These are phyloP conservation scores for Eucalyptus fibrosa DNA, from an alignment of 345 rosid species.

Conservation along the genomic window DNA sequence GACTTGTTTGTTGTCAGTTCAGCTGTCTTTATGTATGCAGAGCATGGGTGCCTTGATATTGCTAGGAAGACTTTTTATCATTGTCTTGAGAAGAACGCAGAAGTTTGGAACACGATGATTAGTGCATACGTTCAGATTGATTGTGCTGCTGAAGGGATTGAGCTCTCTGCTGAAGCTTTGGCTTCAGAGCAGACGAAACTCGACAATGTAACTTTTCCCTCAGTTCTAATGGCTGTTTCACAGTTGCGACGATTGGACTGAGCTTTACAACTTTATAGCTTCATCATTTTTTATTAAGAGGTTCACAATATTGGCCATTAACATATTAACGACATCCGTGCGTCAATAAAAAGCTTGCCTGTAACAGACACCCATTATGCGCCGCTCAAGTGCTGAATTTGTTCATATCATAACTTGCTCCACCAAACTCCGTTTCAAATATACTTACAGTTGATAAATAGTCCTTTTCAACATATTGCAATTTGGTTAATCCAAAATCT, in stretches of 20 bases:
- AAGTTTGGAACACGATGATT: slow-evolving; percentile 86
- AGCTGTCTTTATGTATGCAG: slow-evolving; percentile 50
- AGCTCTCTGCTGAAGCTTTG: slow-evolving; percentile 47
- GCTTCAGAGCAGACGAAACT: slow-evolving; percentile 27
- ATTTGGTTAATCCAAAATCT: no score
- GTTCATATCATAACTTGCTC: no score
- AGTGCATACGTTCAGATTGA: slow-evolving; percentile 48
- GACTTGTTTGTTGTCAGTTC: slow-evolving; percentile 74
- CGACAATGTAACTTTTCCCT: slow-evolving; percentile 59
- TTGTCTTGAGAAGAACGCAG: slow-evolving; percentile 48
- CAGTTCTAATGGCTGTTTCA: slow-evolving; percentile 52
- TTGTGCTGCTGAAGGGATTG: slow-evolving; percentile 27
- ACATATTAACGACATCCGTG: slow-evolving; percentile 4
- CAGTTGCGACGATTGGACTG: slow-evolving; percentile 43
- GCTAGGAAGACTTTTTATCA: slow-evolving; percentile 51
- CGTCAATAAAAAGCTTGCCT: no score
- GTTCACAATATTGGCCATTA: slow-evolving; percentile 22
- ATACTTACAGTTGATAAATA: no score
- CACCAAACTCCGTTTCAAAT: no score
- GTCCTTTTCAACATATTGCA: no score
- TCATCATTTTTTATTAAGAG: slow-evolving; percentile 54
- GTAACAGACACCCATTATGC: no score
- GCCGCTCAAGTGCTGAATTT: no score
- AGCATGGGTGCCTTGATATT: slow-evolving; percentile 46
- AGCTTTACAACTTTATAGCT: slow-evolving; percentile 23